Conservation (phyloP, 73 alveolate genomes). For the Paramecium tetraurelia region DNA sequence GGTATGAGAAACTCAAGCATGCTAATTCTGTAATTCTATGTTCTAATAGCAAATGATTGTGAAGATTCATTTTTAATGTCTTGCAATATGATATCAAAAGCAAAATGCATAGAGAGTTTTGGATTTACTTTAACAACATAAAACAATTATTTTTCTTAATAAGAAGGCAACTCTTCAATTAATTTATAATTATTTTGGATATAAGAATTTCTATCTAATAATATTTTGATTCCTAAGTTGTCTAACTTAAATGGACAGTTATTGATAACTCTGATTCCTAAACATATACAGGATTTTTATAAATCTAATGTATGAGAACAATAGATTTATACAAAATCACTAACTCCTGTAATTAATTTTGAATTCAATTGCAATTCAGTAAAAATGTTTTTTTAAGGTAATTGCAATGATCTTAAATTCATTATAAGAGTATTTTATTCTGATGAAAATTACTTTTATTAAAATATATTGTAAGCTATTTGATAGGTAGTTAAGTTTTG, state of each 20-base stretch:
- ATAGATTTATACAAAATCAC: constrained; percentile 3
- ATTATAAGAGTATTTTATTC: not conserved
- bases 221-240: constrained; percentile 37
- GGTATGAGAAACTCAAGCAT: not conserved
- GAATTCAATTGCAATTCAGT: not conserved
- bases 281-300: not conserved
- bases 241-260: constrained; percentile 22
- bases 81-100: not conserved
- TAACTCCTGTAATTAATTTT: constrained; percentile 1
- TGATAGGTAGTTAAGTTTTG: not conserved
- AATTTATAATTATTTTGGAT: not conserved
- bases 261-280: not conserved
- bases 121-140: constrained; percentile 40
- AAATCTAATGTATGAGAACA: not conserved
- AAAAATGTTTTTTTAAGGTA: not conserved
- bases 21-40: constrained; percentile 42
- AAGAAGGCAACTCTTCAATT: constrained; percentile 35
- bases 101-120: constrained; percentile 30
- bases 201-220: constrained; percentile 28
- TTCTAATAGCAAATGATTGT: not conserved
- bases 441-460: not conserved
- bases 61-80: not conserved
- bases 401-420: not conserved
- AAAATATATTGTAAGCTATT: constrained; percentile 40
- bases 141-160: not conserved